A percentile compares a stretch with the other conserved stretches of the same genome.
Conservation (phyloP, 345 rosid genomes). For the Atalantia buxifolia region DNA sequence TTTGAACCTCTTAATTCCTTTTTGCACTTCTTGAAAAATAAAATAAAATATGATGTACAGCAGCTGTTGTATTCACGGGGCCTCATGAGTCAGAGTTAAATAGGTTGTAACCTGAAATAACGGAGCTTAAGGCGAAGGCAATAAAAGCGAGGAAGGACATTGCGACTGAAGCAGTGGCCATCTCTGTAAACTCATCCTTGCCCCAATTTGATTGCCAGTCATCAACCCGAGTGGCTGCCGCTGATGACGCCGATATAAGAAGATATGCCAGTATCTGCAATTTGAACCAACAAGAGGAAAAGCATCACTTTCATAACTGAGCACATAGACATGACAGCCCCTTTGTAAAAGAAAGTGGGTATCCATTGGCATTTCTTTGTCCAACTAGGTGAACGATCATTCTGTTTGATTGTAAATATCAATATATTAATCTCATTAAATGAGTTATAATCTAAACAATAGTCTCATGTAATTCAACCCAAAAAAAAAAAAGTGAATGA, state of each 20-base stretch:
- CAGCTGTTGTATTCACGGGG: constrained; percentile 21
- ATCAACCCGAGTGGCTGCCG: constrained; percentile 88
- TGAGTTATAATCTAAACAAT: too few species aligned
- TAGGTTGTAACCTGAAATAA: constrained; percentile 72
- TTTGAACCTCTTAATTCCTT: not conserved
- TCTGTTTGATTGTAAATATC: too few species aligned
- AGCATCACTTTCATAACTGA: not conserved
- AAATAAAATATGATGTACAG: not conserved
- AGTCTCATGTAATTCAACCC: too few species aligned
- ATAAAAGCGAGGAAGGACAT: constrained; percentile 75
- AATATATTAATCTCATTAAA: too few species aligned
- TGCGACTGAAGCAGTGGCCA: constrained; percentile 87
- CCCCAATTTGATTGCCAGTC: constrained; percentile 99
- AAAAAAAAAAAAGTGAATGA: not conserved
- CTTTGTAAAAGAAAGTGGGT: not conserved
- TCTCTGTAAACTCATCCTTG: constrained; percentile 88
- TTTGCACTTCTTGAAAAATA: not conserved
- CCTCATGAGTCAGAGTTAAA: constrained; percentile 35
- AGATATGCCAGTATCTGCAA: constrained; percentile 84
- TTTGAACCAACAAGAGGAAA: not conserved
- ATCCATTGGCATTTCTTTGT: not conserved
- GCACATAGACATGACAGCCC: not conserved
- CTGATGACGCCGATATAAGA: constrained; percentile 81
- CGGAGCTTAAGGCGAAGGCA: constrained; percentile 75
- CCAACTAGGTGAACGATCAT: not conserved